Conservation (phyloP, 1,284 basidiomycete genomes). For the Boletus austroedulis region DNA sequence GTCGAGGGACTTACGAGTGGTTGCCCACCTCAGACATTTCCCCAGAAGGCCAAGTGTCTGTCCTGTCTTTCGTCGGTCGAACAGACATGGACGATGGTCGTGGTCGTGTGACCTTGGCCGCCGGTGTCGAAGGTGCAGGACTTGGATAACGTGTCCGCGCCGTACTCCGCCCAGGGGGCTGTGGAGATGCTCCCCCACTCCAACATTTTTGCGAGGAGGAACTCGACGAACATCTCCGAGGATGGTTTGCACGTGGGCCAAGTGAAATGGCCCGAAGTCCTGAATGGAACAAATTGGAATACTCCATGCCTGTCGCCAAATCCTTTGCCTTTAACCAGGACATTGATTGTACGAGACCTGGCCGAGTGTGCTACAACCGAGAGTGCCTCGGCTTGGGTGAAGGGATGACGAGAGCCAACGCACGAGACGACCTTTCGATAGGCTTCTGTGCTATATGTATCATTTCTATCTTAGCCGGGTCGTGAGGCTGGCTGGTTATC, state of each 20-base stretch:
- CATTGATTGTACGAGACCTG: conserved; percentile 13
- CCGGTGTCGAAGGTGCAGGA: not conserved
- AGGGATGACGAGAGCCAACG: conserved; percentile 2
- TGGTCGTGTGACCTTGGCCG: not conserved
- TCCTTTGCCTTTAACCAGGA: conserved; percentile 34
- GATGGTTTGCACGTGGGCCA: conserved; percentile 4
- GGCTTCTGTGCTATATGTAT: conserved; percentile 25
- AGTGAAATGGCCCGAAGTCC: conserved; percentile 30
- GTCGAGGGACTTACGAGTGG: conserved; percentile 13
- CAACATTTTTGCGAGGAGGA: conserved; percentile 7
- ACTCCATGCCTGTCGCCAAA: conserved; percentile 31
- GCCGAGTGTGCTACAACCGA: not conserved
- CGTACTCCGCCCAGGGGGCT: conserved; percentile 7
- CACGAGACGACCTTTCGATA: not conserved
- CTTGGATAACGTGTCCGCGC: conserved; percentile 3
- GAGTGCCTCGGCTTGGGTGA: not conserved
- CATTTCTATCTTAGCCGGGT: conserved; percentile 18
- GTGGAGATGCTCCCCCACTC: conserved; percentile 2
- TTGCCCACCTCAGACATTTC: conserved; percentile 2
- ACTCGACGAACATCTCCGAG: conserved; percentile 12
- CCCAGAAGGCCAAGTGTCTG: conserved; percentile 6
- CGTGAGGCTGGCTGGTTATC: conserved; percentile 6
- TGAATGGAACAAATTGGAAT: conserved; percentile 31
- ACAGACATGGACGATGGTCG: conserved; percentile 21
- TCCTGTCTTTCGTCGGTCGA: conserved; percentile 8